Base-by-base conservation (phyloP, 768 basidiomycete species). In the Boletus eberwhitei region DNA sequence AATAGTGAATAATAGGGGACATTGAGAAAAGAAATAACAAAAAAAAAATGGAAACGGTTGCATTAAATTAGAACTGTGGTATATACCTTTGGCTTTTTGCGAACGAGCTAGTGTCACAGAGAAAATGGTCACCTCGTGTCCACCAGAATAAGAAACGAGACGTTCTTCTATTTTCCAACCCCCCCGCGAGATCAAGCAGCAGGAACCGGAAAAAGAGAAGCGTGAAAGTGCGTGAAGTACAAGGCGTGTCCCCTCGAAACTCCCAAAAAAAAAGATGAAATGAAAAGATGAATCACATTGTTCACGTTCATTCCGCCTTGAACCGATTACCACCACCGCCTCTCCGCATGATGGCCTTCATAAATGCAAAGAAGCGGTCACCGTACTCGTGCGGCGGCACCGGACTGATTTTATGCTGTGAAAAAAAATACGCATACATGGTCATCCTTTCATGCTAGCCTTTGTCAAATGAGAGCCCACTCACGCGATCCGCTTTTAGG, bases 401-500 rank as follows among this genome's bases (percentile, higher is more conserved):
- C 7, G 95, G 92, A 49, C 92, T 95, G 62, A 98, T 98, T 68
- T 90, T 95, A 66, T 94, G 92, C 93, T 97, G n/a, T n/a, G n/a
- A 16, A 59, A 53, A 59, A 53, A 22, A 48, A 21, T 0, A 21
- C 19, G 24, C 31, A 31, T 43, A 36, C 43, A 38, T 16, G 43
- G 62, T 59, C 39, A 61, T 34, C 14, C 42, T n/a, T 24, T 49
- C 58, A 52, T 8, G 17, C 8, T 11, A 19, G 21, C 45, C 21
- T 22, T 17, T 4, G 17, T 26, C 19, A 32, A 9, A n/a, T 1
- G 5, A 40, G 24, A 0, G 8, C 4, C 8, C 12, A 84, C 93
- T 69, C 63, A 97, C 95, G 62, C 88, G 74, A 76, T 97, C 94
- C 34, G 88, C 87, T 12, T 79, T 80, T 62, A 97, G 70, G 26